Evolutionary conservation across 2,329 filamentous ascomycete species (phyloP).

Genomic region (Helotiales sp.): DNA sequence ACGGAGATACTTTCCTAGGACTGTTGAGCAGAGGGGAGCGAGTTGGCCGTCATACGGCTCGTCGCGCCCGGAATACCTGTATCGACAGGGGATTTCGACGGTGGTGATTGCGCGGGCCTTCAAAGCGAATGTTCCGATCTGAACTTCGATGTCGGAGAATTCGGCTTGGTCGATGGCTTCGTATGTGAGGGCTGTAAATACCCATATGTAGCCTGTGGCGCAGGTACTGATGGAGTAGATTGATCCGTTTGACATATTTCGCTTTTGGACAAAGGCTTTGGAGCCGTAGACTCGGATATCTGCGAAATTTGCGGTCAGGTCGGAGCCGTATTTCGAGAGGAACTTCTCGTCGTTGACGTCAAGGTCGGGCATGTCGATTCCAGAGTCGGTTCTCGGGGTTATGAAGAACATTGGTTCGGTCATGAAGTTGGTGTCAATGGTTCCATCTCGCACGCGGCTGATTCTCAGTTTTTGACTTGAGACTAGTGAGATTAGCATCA

Average conservation of each 20-base stretch:
- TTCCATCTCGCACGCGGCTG: constrained; percentile 30
- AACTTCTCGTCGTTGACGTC: constrained; percentile 37
- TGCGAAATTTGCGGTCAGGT: constrained; percentile 39
- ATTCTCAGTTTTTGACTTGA: constrained; percentile 35
- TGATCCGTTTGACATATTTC: constrained; percentile 31
- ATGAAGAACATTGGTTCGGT: constrained; percentile 37
- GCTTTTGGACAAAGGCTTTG: constrained; percentile 37
- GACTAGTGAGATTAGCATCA: constrained; percentile 26
- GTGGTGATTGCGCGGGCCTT: constrained; percentile 36
- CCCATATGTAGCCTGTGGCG: constrained; percentile 41
- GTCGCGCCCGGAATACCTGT: constrained; percentile 17
- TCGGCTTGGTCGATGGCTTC: constrained; percentile 8
- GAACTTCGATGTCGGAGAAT: constrained; percentile 34
- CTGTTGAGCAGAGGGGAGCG: constrained; percentile 34
- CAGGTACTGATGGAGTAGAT: constrained; percentile 38
- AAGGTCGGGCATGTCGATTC: constrained; percentile 36
- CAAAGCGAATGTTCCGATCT: constrained; percentile 38
- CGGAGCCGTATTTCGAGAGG: constrained; percentile 36
- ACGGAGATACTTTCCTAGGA: constrained; percentile 36
- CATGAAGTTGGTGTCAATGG: constrained; percentile 29
- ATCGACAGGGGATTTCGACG: constrained; percentile 34
- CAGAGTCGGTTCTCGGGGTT: constrained; percentile 35
- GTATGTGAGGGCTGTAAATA: constrained; percentile 22
- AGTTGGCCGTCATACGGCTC: constrained; percentile 28
- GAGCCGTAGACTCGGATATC: constrained; percentile 36